Evolutionary conservation across 164 flowering plant species (phyloP).

Genomic region (Berberis thunbergii): DNA sequence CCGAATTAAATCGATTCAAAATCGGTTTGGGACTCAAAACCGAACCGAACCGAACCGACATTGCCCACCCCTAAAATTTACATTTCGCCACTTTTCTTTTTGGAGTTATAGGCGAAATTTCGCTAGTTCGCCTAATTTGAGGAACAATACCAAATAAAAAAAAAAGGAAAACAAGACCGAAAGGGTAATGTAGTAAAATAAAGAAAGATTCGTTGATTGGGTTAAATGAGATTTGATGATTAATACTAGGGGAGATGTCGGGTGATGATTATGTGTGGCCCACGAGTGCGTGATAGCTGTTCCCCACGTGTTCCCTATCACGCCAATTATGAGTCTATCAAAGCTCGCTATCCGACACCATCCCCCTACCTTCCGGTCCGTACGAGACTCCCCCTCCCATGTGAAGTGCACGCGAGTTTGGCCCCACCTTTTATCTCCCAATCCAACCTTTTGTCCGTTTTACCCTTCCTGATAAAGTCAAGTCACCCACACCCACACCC

Average conservation of each 20-base stretch:
- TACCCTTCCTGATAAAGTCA: not conserved
- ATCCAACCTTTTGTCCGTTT: not conserved
- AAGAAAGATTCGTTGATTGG: not conserved
- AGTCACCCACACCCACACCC: not conserved
- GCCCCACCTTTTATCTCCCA: constrained; percentile 5
- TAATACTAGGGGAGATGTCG: constrained; percentile 43
- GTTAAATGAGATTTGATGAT: too few relatives aligned
- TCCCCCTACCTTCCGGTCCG: not conserved
- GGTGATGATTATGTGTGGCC: constrained; percentile 57
- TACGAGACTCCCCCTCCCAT: constrained; percentile 21
- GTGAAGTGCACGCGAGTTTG: constrained; percentile 26
- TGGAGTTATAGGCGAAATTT: too few relatives aligned
- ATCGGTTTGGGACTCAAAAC: too few relatives aligned
- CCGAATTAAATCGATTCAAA: too few relatives aligned
- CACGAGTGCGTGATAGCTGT: constrained; percentile 54
- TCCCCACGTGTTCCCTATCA: constrained; percentile 49
- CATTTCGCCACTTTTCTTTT: too few relatives aligned
- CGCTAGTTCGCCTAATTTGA: too few relatives aligned
- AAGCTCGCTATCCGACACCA: not conserved
- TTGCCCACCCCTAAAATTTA: too few relatives aligned
- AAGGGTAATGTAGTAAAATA: not conserved
- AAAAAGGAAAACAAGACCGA: not conserved
- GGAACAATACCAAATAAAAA: too few relatives aligned
- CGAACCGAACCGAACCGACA: too few relatives aligned
- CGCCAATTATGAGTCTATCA: constrained; percentile 9